Conservation (phyloP, 129 eudicot genomes). For the Tagetes patula region DNA sequence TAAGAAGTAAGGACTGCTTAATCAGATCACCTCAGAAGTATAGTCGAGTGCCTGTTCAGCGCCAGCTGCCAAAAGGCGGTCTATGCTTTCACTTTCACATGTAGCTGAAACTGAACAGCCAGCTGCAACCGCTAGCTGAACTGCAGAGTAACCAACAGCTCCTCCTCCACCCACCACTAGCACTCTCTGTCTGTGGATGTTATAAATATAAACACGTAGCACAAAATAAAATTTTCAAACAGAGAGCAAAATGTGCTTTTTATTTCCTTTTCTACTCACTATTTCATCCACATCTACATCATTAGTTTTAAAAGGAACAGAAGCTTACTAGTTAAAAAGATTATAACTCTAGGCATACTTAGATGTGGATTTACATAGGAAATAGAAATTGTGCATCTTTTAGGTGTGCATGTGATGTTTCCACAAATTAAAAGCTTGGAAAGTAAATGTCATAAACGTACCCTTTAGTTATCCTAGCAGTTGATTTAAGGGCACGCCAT, state of each 20-base stretch:
- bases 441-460: slow-evolving; percentile 33
- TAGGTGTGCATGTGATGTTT: slow-evolving; percentile 1
- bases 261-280: not conserved
- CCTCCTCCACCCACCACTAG: slow-evolving; percentile 96
- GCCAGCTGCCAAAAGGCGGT: slow-evolving; percentile 76
- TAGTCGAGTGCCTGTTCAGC: slow-evolving; percentile 93
- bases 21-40: slow-evolving; percentile 60
- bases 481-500: slow-evolving; percentile 93
- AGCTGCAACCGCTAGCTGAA: slow-evolving; percentile 83
- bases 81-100: slow-evolving; percentile 80
- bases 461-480: slow-evolving; percentile 84
- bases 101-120: slow-evolving; percentile 89
- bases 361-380: not conserved
- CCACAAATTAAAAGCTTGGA: not conserved
- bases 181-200: slow-evolving; percentile 71
- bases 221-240: not conserved
- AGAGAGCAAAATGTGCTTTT: not conserved
- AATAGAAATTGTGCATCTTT: not conserved
- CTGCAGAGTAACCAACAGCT: slow-evolving; percentile 90
- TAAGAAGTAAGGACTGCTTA: not conserved
- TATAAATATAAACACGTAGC: not conserved
- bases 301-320: slow-evolving; percentile 5
- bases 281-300: not conserved
- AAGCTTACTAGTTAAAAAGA: not conserved
- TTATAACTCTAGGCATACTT: slow-evolving; percentile 3